A percentile compares a stretch with the other conserved stretches of the same genome.
phyloP scores from a whole-genome alignment of 2,329 filamentous ascomycete species.

The Tolypocladium album region DNA sequence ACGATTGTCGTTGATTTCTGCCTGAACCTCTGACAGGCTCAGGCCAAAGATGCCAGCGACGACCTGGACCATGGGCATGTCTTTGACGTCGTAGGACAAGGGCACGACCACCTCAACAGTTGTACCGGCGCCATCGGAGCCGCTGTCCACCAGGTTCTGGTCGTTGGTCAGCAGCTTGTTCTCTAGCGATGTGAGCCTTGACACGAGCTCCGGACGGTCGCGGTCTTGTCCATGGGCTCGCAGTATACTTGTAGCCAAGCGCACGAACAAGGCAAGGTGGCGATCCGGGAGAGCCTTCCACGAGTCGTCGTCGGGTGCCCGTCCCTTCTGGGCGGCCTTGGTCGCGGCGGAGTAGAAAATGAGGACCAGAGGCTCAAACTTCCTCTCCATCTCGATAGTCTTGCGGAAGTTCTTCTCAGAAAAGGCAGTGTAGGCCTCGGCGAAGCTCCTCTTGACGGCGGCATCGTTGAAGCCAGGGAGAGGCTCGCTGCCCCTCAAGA shows the following conservation, averaged over 20 bases:
- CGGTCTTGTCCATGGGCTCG: conserved; percentile 76
- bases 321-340: conserved; percentile 68
- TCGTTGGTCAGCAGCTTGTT: conserved; percentile 91
- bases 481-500: conserved; percentile 71
- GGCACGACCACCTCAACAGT: conserved; percentile 76
- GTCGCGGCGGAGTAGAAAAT: conserved; percentile 96
- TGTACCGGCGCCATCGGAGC: conserved; percentile 21
- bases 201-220: conserved; percentile 75
- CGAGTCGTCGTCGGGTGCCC: conserved; percentile 67
- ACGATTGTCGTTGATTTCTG: conserved; percentile 75
- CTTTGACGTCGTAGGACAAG: conserved; percentile 84
- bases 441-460: conserved; percentile 88
- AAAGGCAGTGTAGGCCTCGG: conserved; percentile 85
- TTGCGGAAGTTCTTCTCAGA: conserved; percentile 83
- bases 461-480: conserved; percentile 84
- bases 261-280: conserved; percentile 88
- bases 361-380: conserved; percentile 83
- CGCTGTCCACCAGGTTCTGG: conserved; percentile 55
- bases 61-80: conserved; percentile 87
- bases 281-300: conserved; percentile 91
- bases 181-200: conserved; percentile 70
- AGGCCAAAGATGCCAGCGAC: conserved; percentile 82
- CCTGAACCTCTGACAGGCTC: conserved; percentile 68
- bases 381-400: conserved; percentile 85
- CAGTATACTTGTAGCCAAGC: conserved; percentile 69